These are phyloP conservation scores for Xylaria nigripes DNA, from an alignment of 495 filamentous ascomycete genomes.

Conservation along the genomic window DNA sequence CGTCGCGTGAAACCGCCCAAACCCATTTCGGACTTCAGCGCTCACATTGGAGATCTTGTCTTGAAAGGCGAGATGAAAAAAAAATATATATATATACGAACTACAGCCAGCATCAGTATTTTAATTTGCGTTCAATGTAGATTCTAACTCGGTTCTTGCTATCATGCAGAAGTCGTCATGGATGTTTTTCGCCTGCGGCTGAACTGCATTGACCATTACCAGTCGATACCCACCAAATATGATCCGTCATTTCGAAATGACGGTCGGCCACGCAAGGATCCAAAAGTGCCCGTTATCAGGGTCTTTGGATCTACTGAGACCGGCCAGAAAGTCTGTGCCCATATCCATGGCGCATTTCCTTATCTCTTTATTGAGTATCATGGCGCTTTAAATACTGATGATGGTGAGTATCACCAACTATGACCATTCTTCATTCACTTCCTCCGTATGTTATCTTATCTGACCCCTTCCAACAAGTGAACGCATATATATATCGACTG, in stretches of 20 bases:
- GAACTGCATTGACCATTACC: conserved; percentile 93
- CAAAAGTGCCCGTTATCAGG: conserved; percentile 78
- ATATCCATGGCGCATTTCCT: conserved; percentile 92
- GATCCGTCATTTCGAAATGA: conserved; percentile 68
- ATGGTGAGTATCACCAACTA: conserved; percentile 43
- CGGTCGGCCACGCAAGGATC: conserved; percentile 44
- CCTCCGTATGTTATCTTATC: background rate
- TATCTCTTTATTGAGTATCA: conserved; percentile 89
- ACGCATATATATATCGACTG: conserved; percentile 59
- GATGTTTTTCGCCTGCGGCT: conserved; percentile 77
- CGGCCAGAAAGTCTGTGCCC: conserved; percentile 92
- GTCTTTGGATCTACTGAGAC: conserved; percentile 92
- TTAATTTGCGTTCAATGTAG: background rate
- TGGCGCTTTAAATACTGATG: conserved; percentile 55
- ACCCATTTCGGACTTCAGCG: background rate
- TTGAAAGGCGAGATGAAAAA: too few relatives aligned
- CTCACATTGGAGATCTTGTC: too few relatives aligned
- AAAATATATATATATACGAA: too few relatives aligned
- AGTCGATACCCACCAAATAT: conserved; percentile 64
- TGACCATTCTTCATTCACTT: background rate
- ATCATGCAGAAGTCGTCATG: conserved; percentile 32
- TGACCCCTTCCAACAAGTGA: conserved; percentile 40
- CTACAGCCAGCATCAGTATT: background rate
- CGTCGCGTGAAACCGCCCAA: background rate
- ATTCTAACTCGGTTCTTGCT: background rate